Evolutionary conservation across 2,329 filamentous ascomycete species (phyloP), one percentile per base, ranked within the genome.

Genomic region (Diaporthe eres): DNA sequence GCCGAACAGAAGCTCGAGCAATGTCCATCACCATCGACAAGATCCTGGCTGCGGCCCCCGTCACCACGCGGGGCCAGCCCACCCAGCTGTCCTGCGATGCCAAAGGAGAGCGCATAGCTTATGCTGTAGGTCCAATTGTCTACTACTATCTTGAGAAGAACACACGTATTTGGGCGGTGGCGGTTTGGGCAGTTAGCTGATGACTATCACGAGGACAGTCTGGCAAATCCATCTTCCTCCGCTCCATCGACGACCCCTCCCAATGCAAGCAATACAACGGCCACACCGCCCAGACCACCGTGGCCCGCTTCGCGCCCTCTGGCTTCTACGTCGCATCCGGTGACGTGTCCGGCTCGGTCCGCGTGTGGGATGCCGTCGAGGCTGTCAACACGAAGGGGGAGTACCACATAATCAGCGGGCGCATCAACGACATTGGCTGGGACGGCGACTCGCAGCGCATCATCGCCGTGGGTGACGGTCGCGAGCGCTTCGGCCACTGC

Each of bases 391-490:
- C 95, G 61, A 98, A 97, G 85, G 95, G 96, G 79, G 96, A 98
- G 85, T 98, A 98, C 85, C 90, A 92, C 82, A 98, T 98, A 85
- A 96, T 98, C 81, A 95, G 94, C 47, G 97, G 97, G 17, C 93
- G 95, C 72, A 96, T 99, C 86, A 98, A 98, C 83, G 97, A 99
- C 83, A 92, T 99, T 79, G 96, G 95, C 1, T 99, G 97, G 96
- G 97, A 98, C 81, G 96, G 96, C 75, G 97, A 99, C 85, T 98
- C 94, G 77, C 96, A 98, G 87, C 93, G 97, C 68, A 93, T 99
- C 82, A 98, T 98, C 81, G 97, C 96, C 4, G 96, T 99, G 7
- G 97, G 97, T 60, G 94, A 98, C 80, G 97, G 97, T 71, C 96
- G 96, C 82, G 95, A 98, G 86, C 91, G 95, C 74, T 98, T 95